Percentiles rank a stretch among this genome's conserved stretches.
Evolutionary conservation across 1,284 basidiomycete genomes (phyloP).

Genomic region (Irpex sp.): DNA sequence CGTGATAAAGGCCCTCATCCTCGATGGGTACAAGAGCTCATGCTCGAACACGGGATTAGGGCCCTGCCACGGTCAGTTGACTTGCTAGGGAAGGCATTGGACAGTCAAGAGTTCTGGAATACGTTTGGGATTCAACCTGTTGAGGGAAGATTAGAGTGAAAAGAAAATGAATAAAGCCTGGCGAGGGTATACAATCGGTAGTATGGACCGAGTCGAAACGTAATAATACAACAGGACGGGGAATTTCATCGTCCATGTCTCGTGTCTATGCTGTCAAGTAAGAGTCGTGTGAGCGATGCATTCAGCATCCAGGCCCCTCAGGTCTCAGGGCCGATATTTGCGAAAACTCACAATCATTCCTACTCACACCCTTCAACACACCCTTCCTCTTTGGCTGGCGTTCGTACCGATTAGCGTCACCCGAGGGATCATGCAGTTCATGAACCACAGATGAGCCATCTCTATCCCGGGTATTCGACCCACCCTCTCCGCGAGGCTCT

Average conservation of each 20-base stretch:
- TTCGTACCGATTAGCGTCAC: conserved; percentile 57
- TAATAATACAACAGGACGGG: not conserved
- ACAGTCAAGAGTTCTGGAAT: conserved; percentile 60
- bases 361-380: conserved; percentile 31
- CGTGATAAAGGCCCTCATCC: conserved; percentile 18
- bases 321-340: not conserved
- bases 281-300: no score
- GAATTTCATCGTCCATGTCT: not conserved
- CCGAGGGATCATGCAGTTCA: conserved; percentile 28
- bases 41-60: conserved; percentile 46
- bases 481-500: conserved; percentile 21
- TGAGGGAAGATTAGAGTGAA: conserved; percentile 16
- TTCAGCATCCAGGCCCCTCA: no score
- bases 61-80: conserved; percentile 49
- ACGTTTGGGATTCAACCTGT: conserved; percentile 35
- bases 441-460: conserved; percentile 28
- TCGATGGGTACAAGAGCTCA: conserved; percentile 55
- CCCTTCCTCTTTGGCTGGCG: conserved; percentile 32
- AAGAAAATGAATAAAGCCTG: not conserved
- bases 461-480: conserved; percentile 19
- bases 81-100: conserved; percentile 48
- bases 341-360: conserved; percentile 4
- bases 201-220: not conserved
- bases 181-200: not conserved
- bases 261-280: not conserved